Evolutionary conservation across 1,284 basidiomycete genomes (phyloP), one percentile per base, ranked within the genome.

Genomic region (Kwoniella shivajii): DNA sequence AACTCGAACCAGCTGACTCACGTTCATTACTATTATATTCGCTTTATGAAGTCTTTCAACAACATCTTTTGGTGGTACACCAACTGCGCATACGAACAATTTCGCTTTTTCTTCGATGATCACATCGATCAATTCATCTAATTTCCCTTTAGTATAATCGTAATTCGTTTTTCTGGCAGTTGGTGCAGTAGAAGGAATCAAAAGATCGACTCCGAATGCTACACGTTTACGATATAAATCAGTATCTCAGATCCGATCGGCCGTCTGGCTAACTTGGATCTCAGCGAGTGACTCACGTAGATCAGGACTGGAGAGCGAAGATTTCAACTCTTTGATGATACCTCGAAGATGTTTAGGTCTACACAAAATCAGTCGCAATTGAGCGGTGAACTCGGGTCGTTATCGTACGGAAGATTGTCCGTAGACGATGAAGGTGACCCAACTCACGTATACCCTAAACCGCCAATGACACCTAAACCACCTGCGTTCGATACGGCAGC

Each of bases 391-490:
- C n/a, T 22, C 14, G 26, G 18, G 37, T 30, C 30, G 18, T 39
- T 50, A 13, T n/a, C n/a, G n/a, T n/a, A n/a, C n/a, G n/a, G n/a
- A n/a, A n/a, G n/a, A n/a, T n/a, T n/a, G n/a, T n/a, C n/a, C n/a
- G n/a, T 39, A 24, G 18, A 14, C 43, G 27, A 34, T 18, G 37
- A 48, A 39, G 33, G n/a, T 45, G 39, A 27, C 5, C 22, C 42
- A 9, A 64, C 59, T 86, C 80, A 87, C 31, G 89, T 89, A 68
- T 87, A 89, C 1, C 89, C 88, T 29, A 90, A 80, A 52, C 91
- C 90, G 50, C 91, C 91, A 61, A 94, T 89, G 56, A 92, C 89
- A 58, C 91, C 91, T 31, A 94, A 72, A 48, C 91, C 91, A 43
- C 89, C 89, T 47, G 89, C 90, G 68, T 92, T 93, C 7, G 77